Evolutionary conservation across 345 rosid genomes (phyloP), one percentile per base, ranked within the genome.

Genomic region (Noccaea bulbosa): DNA sequence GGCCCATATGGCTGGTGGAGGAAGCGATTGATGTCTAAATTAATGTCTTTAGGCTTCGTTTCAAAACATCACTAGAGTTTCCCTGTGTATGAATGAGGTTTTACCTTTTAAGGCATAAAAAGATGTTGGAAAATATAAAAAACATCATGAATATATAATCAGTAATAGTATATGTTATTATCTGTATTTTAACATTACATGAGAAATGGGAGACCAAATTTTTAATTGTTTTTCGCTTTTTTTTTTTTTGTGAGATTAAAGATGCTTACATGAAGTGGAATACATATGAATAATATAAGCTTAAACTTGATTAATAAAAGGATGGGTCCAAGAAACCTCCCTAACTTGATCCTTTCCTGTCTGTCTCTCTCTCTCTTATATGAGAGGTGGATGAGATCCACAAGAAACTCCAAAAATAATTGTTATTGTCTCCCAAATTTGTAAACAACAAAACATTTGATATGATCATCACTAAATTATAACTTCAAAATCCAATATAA

Each of bases 1-100:
- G 3, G 92, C 93, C 48, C 89, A 85, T 62, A 69, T 90, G 49
- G 97, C 86, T 59, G 76, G 73, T 53, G 87, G 80, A 65, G 81
- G 72, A 67, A 80, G 70, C 76, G 45, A 79, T 22, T 76, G 34
- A 69, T 62, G 4, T 38, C 30, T n/a, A n/a, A n/a, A n/a, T n/a
- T n/a, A 34, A 3, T 3, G 22, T 38, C 10, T 16, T 60, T 39
- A 50, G n/a, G 43, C 46, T 52, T 62, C 32, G 3, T 52, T 71
- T 33, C n/a, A 16, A 16, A 43, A 44, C 63, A 45, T 11, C 50
- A 41, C 2, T 16, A 50, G 39, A 57, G 11, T 33, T 3, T 9
- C 55, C 6, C 32, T 16, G 32, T 41, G 11, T 20, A 43, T 41
- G 37, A 32, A 43, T 41, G 37, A 32, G 37, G 11, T 41, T 50